phyloP scores from a whole-genome alignment of 1,139 yeast species.

The Petasospora fabianii region DNA sequence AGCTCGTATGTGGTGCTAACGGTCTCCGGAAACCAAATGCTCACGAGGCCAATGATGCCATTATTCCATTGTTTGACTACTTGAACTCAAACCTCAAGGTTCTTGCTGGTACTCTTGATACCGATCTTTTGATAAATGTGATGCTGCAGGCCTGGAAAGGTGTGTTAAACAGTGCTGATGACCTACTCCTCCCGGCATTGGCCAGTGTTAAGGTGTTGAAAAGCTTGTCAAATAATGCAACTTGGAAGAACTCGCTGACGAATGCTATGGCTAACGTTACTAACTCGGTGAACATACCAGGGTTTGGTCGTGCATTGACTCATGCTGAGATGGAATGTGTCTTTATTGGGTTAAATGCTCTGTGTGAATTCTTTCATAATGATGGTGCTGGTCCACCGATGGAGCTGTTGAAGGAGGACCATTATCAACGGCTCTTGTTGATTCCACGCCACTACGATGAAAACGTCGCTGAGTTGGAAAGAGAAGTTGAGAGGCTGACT shows the following conservation, averaged over 20 bases:
- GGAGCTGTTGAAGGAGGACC: constrained; percentile 57
- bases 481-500: constrained; percentile 56
- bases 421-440: constrained; percentile 60
- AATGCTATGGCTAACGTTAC: constrained; percentile 48
- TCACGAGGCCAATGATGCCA: constrained; percentile 60
- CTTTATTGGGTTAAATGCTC: constrained; percentile 65
- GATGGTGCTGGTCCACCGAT: constrained; percentile 81
- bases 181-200: constrained; percentile 64
- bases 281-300: constrained; percentile 35
- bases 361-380: constrained; percentile 75
- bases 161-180: constrained; percentile 62
- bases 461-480: constrained; percentile 45
- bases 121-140: constrained; percentile 56
- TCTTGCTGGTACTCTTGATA: constrained; percentile 60
- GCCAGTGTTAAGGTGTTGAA: constrained; percentile 50
- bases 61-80: constrained; percentile 73
- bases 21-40: constrained; percentile 46
- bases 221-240: constrained; percentile 21
- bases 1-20: constrained; percentile 47
- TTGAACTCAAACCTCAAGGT: constrained; percentile 66
- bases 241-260: constrained; percentile 49
- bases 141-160: constrained; percentile 78
- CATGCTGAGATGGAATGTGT: constrained; percentile 64
- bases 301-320: constrained; percentile 54
- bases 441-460: constrained; percentile 68